Base-by-base conservation (phyloP, 352 stramenopile genomes). In the Phytophthora uliginosa region DNA sequence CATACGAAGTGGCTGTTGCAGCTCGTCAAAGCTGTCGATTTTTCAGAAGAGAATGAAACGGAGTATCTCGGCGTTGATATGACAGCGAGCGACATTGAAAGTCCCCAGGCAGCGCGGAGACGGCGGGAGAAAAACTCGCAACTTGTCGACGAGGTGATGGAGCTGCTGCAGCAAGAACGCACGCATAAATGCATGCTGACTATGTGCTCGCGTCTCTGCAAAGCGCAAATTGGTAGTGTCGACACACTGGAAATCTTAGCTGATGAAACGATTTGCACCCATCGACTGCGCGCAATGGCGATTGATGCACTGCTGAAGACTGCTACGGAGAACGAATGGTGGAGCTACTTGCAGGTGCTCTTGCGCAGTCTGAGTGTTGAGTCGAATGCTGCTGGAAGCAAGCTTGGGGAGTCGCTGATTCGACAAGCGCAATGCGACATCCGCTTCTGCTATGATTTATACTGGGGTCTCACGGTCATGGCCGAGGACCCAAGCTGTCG, bases 1-100 rank as follows among this genome's bases (percentile, higher is more conserved):
- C 89, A 96, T 38, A 94, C 86, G 1, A 95, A 95, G 72, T 96
- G 89, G 89, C 78, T 96, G 28, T 62, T 96, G 58, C 89, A 95
- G 78, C 81, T 96, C 12, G 80, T 95, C 45, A 95, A 95, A 67
- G 85, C 89, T 4, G 90, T 95, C n/a, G 82, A 94, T 38, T 93
- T 92, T 50, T 84, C 74, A 15, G 63, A 82, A 52, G 84, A 95
- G 51, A 81, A 63, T 15, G 76, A 90, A 40, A 69, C 77, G n/a
- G 83, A 91, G 8, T 52, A 68, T 9, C 34, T 74, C 15, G 47
- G 60, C 9, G 61, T 31, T 0, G 59, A 77, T 33, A 63, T 74
- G 66, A 78, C 65, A 1, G 72, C 76, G 48, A 59, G 54, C 51
- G 62, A 74, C 40, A 56, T 70, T 40, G 69, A 80, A 59, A 54